These are phyloP conservation scores for Annulohypoxylon truncatum DNA, from an alignment of 2,329 filamentous ascomycete species.

Conservation along the genomic window DNA sequence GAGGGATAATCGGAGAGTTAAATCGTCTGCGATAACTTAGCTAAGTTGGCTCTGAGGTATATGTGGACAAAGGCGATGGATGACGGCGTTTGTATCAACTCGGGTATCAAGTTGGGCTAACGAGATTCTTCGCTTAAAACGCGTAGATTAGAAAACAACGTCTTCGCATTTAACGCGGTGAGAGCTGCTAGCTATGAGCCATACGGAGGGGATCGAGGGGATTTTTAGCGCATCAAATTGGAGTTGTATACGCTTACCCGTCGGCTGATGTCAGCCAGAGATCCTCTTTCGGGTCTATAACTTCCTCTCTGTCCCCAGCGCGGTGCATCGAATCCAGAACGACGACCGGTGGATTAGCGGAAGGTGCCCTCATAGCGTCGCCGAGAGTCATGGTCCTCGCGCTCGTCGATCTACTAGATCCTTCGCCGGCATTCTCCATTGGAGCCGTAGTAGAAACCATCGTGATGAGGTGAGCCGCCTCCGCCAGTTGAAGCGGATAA, in stretches of 20 bases:
- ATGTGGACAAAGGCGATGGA: not conserved
- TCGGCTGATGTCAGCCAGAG: conserved; percentile 63
- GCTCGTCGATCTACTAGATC: conserved; percentile 15
- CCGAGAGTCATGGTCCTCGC: conserved; percentile 48
- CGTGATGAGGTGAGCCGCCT: not conserved
- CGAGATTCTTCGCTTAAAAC: not conserved
- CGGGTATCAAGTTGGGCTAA: not conserved
- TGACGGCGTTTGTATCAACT: not conserved
- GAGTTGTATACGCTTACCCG: conserved; percentile 52
- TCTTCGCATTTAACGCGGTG: conserved; percentile 1
- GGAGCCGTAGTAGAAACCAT: conserved; percentile 1
- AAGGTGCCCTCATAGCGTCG: conserved; percentile 57
- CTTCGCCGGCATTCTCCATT: conserved; percentile 22
- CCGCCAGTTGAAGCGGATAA: not conserved
- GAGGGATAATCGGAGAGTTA: conserved; percentile 58
- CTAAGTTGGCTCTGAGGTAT: conserved; percentile 12
- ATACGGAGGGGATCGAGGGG: not conserved
- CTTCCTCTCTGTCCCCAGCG: conserved; percentile 48
- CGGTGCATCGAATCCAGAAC: conserved; percentile 53
- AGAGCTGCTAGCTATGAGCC: conserved; percentile 9
- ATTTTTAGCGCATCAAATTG: conserved; percentile 3
- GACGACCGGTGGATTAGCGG: conserved; percentile 53
- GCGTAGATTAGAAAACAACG: not conserved
- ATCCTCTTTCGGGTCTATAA: conserved; percentile 57
- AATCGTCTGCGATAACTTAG: conserved; percentile 54